These are phyloP conservation scores for Castanea crenata DNA, from an alignment of 306 rosid genomes.

Conservation along the genomic window DNA sequence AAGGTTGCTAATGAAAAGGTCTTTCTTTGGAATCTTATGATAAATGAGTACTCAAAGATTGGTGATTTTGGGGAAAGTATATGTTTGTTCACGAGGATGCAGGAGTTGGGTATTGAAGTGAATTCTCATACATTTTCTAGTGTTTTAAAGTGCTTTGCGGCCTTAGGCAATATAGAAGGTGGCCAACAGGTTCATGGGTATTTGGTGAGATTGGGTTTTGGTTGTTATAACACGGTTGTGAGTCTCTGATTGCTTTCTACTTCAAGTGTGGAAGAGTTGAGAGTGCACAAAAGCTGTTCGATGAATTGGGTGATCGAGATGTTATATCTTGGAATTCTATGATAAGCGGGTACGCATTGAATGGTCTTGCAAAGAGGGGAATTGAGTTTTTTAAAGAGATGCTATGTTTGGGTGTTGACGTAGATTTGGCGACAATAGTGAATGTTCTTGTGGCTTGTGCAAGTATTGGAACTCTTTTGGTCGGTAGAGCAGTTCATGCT, in stretches of 20 bases:
- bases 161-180: constrained; percentile 38
- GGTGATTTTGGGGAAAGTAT: constrained; percentile 50
- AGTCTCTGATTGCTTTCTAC: constrained; percentile 57
- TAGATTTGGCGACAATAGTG: constrained; percentile 68
- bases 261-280: constrained; percentile 51
- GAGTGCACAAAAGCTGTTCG: constrained; percentile 64
- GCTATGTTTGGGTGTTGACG: constrained; percentile 31
- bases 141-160: constrained; percentile 60
- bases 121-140: constrained; percentile 62
- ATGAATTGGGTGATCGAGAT: constrained; percentile 61
- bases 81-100: constrained; percentile 56
- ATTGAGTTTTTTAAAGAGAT: constrained; percentile 47
- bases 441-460: constrained; percentile 68
- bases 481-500: constrained; percentile 64
- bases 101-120: constrained; percentile 39
- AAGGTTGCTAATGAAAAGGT: constrained; percentile 41
- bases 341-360: constrained; percentile 70
- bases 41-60: constrained; percentile 57
- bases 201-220: constrained; percentile 49
- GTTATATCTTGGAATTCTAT: constrained; percentile 78
- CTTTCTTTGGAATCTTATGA: constrained; percentile 73
- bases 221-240: constrained; percentile 40
- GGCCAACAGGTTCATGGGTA: constrained; percentile 59
- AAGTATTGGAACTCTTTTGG: constrained; percentile 36
- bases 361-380: constrained; percentile 42